phyloP scores from a whole-genome alignment of 495 filamentous ascomycete genomes.

The Penicillium alfredii region DNA sequence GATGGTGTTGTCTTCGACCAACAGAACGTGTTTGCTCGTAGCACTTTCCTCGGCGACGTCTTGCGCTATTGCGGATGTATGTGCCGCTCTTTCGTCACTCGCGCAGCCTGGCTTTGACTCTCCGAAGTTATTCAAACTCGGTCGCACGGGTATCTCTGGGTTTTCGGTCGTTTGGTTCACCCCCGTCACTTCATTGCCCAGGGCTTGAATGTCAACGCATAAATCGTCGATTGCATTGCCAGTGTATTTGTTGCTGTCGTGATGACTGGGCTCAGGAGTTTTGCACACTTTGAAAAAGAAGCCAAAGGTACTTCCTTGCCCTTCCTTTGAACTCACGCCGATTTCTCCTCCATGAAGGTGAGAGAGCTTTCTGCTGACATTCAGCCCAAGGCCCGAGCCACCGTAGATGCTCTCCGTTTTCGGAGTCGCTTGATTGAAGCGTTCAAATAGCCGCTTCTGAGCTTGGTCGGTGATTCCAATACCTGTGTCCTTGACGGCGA shows the following conservation, averaged over 20 bases:
- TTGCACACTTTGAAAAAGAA: constrained; percentile 67
- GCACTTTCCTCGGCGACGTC: constrained; percentile 1
- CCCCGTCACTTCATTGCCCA: constrained; percentile 14
- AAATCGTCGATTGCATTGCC: constrained; percentile 14
- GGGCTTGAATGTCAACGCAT: constrained; percentile 15
- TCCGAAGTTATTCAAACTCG: constrained; percentile 1
- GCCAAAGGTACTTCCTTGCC: constrained; percentile 73
- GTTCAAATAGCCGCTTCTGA: constrained; percentile 68
- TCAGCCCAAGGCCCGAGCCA: constrained; percentile 75
- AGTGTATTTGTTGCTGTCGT: constrained; percentile 15
- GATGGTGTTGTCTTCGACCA: constrained; percentile 82
- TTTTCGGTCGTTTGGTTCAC: constrained; percentile 6
- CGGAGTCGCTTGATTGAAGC: constrained; percentile 75
- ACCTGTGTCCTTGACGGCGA: constrained; percentile 72
- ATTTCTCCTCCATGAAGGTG: constrained; percentile 83
- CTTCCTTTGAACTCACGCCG: constrained; percentile 65
- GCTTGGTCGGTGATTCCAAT: constrained; percentile 68
- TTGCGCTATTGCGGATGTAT: constrained; percentile 3
- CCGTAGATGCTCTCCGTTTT: constrained; percentile 77
- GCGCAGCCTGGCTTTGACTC: constrained; percentile 2
- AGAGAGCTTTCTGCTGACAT: constrained; percentile 71
- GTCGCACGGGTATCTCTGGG: constrained; percentile 4
- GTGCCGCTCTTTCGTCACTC: constrained; percentile 3
- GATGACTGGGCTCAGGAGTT: constrained; percentile 22
- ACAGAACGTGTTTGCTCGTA: constrained; percentile 43